Percentiles rank a stretch among this genome's conserved stretches.
Conservation (phyloP, 352 stramenopile species). For the Phytophthora sojae region DNA sequence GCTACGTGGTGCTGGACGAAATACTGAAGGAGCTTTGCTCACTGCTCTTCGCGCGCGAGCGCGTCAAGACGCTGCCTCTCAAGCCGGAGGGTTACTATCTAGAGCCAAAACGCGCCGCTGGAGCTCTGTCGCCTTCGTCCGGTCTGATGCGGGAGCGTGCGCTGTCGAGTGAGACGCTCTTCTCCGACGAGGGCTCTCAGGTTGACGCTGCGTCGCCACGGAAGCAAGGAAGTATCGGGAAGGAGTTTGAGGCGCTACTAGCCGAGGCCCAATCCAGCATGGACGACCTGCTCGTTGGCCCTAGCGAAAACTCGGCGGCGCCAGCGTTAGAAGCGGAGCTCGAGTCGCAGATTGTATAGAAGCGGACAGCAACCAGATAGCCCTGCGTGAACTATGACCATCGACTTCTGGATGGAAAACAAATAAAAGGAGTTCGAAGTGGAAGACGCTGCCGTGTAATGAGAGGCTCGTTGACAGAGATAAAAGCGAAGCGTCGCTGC, state of each 20-base stretch:
- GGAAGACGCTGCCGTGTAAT: not conserved
- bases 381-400: conserved; percentile 26
- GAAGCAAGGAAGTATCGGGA: conserved; percentile 55
- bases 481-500: conserved; percentile 23
- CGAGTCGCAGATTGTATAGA: conserved; percentile 46
- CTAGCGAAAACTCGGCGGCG: conserved; percentile 11
- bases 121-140: conserved; percentile 37
- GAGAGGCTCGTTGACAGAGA: not conserved
- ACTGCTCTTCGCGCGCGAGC: conserved; percentile 79
- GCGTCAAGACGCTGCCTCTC: conserved; percentile 73
- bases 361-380: conserved; percentile 21
- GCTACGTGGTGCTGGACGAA: conserved; percentile 86
- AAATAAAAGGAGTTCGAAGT: conserved; percentile 38
- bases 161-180: conserved; percentile 50
- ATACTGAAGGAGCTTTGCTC: conserved; percentile 89
- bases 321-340: conserved; percentile 34
- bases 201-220: conserved; percentile 26
- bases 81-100: conserved; percentile 89
- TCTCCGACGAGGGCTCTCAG: conserved; percentile 56
- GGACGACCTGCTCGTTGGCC: conserved; percentile 52
- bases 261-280: conserved; percentile 80
- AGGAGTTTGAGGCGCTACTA: conserved; percentile 77
- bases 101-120: conserved; percentile 58
- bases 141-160: conserved; percentile 32
- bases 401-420: conserved; percentile 19